Conservation (phyloP, 2,329 filamentous ascomycete species). For the Beauveria caledonica region DNA sequence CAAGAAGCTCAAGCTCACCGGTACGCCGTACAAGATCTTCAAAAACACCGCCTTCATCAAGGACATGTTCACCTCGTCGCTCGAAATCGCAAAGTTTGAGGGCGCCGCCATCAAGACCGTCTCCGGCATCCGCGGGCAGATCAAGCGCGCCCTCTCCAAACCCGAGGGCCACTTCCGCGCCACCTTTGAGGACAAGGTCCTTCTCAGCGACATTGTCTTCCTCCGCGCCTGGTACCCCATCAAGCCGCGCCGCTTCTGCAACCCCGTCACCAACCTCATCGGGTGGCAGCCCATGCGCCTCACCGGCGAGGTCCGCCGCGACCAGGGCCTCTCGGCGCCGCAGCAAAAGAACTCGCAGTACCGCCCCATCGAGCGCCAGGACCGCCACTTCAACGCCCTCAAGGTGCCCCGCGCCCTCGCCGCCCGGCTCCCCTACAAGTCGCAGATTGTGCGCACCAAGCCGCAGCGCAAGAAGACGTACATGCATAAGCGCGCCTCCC, state of each 20-base stretch:
- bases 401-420: constrained; percentile 72
- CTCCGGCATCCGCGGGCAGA: constrained; percentile 89
- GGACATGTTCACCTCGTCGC: constrained; percentile 89
- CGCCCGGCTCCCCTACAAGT: constrained; percentile 82
- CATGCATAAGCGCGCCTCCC: constrained; percentile 90
- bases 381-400: constrained; percentile 71
- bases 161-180: constrained; percentile 94
- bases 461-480: constrained; percentile 78
- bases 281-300: constrained; percentile 92
- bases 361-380: constrained; percentile 55
- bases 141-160: constrained; percentile 89
- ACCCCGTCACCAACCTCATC: constrained; percentile 87
- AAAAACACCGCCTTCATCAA: constrained; percentile 99
- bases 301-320: constrained; percentile 82
- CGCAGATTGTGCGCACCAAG: constrained; percentile 76
- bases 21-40: constrained; percentile 93
- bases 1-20: constrained; percentile 97
- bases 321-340: constrained; percentile 66
- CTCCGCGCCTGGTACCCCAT: constrained; percentile 94
- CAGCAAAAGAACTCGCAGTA: constrained; percentile 80
- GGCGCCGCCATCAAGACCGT: constrained; percentile 93
- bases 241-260: constrained; percentile 93
- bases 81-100: constrained; percentile 98
- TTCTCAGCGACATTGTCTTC: constrained; percentile 95
- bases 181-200: constrained; percentile 96